phyloP scores from a whole-genome alignment of 2,329 filamentous ascomycete genomes.

The Thermochaetoides dissita region DNA sequence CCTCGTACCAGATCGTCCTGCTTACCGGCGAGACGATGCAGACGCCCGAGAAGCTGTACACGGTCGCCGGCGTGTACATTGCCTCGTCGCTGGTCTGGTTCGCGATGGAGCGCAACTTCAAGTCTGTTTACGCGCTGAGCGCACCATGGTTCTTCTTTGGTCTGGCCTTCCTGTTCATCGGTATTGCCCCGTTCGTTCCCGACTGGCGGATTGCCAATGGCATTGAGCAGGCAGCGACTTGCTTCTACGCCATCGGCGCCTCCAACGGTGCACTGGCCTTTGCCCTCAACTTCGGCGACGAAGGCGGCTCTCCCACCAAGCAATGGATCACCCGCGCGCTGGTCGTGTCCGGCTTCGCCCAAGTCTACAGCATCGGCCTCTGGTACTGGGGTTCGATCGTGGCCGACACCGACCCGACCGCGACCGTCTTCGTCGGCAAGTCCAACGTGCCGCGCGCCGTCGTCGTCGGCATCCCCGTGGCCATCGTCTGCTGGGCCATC shows the following conservation, averaged over 20 bases:
- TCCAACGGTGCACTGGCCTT: constrained; percentile 52
- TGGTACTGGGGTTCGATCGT: constrained; percentile 54
- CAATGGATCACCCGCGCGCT: constrained; percentile 55
- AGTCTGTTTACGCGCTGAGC: constrained; percentile 43
- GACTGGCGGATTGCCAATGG: constrained; percentile 25
- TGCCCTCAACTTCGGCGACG: constrained; percentile 51
- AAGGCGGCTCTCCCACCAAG: constrained; percentile 45
- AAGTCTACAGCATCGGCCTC: constrained; percentile 48
- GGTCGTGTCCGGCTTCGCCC: constrained; percentile 52
- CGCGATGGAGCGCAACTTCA: constrained; percentile 43
- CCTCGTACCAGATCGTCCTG: constrained; percentile 56
- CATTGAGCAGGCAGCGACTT: constrained; percentile 48
- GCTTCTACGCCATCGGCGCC: constrained; percentile 47
- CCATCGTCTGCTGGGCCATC: constrained; percentile 41
- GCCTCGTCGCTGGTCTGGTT: constrained; percentile 47
- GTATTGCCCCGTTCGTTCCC: constrained; percentile 41
- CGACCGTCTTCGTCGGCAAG: constrained; percentile 25
- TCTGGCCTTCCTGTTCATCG: constrained; percentile 48
- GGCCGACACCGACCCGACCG: constrained; percentile 25
- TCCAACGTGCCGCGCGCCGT: constrained; percentile 17
- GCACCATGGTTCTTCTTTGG: constrained; percentile 50
- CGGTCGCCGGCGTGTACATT: constrained; percentile 45
- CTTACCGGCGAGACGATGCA: constrained; percentile 49
- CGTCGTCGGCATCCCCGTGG: constrained; percentile 43
- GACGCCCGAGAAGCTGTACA: constrained; percentile 43